Base-by-base conservation (phyloP, 139 green algal genomes). In the Bryopsis sp. region DNA sequence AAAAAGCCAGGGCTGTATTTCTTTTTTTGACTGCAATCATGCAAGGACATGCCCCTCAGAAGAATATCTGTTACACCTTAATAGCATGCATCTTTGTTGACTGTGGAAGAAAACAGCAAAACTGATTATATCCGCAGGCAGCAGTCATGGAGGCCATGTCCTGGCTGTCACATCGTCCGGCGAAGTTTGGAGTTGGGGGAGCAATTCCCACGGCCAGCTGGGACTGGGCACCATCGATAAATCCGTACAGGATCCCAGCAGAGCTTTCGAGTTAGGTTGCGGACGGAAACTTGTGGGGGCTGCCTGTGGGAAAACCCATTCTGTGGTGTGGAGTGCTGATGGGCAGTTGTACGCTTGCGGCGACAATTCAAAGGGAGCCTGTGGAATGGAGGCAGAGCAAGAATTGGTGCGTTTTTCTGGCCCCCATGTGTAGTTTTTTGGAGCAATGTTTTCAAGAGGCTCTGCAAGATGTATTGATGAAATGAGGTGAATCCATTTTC, bases 101-200 rank as follows among this genome's bases (percentile, higher is more conserved):
- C n/a, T n/a, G n/a, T n/a, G n/a, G n/a, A n/a, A n/a, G n/a, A n/a
- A n/a, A n/a, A n/a, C n/a, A n/a, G n/a, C n/a, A n/a, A n/a, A n/a
- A n/a, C n/a, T n/a, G n/a, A n/a, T n/a, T n/a, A n/a, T n/a, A n/a
- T n/a, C n/a, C n/a, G n/a, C n/a, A n/a, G n/a, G n/a, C n/a, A n/a
- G n/a, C n/a, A n/a, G n/a, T n/a, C n/a, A n/a, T n/a, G 43, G 43
- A 54, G 43, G 43, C 43, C 43, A 54, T 54, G 43, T 54, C 15
- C 43, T 54, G 19, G 43, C 43, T 26, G 11, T 54, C 15, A 54
- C 43, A 19, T 54, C 43, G 19, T 26, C 15, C 43, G 19, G 43
- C 43, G 43, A 54, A 54, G 19, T 54, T 54, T 54, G 43, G 43
- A 19, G 43, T 19, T 54, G 43, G 43, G 43, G 43, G 15, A 19